Evolutionary conservation across 2,329 filamentous ascomycete species (phyloP).

Genomic region (Epichloe gansuensis): DNA sequence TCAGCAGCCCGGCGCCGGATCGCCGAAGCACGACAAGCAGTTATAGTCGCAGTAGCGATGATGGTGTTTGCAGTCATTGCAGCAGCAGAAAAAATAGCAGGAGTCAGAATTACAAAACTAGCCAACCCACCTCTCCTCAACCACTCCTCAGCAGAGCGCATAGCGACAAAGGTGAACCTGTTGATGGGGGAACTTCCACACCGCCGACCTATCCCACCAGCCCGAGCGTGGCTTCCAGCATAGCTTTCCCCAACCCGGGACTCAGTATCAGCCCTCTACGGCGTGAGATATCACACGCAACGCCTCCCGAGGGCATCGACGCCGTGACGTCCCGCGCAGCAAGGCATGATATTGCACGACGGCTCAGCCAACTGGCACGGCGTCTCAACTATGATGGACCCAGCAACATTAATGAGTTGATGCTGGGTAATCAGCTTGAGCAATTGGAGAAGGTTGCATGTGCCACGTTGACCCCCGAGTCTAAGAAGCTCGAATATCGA

Average conservation of each 20-base stretch:
- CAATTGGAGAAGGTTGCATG: slow-evolving; percentile 22
- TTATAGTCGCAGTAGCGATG: slow-evolving; percentile 7
- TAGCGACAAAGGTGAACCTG: slow-evolving; percentile 4
- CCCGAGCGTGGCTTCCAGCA: slow-evolving; percentile 22
- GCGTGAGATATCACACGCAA: slow-evolving; percentile 13
- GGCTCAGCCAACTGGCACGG: slow-evolving; percentile 26
- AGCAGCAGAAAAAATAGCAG: slow-evolving; percentile 8
- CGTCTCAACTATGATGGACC: slow-evolving; percentile 22
- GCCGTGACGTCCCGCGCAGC: slow-evolving; percentile 14
- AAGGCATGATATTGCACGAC: slow-evolving; percentile 32
- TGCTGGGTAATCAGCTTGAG: slow-evolving; percentile 24
- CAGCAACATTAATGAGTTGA: slow-evolving; percentile 22
- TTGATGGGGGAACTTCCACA: slow-evolving; percentile 6
- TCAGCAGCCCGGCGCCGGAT: slow-evolving; percentile 6
- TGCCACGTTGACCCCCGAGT: slow-evolving; percentile 8
- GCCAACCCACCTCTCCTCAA: slow-evolving; percentile 2
- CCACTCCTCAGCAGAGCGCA: slow-evolving; percentile 1
- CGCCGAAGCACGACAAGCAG: slow-evolving; percentile 8
- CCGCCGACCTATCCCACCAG: slow-evolving; percentile 21
- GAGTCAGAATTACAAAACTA: slow-evolving; percentile 1
- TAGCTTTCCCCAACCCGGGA: slow-evolving; percentile 18
- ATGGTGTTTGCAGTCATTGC: slow-evolving; percentile 7
- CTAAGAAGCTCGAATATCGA: slow-evolving; percentile 9
- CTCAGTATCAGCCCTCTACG: slow-evolving; percentile 17
- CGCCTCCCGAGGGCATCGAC: slow-evolving; percentile 4